Percentiles rank a stretch among this genome's conserved stretches.
phyloP scores from a whole-genome alignment of 805 yeast species.

The Saitoella complicata region DNA sequence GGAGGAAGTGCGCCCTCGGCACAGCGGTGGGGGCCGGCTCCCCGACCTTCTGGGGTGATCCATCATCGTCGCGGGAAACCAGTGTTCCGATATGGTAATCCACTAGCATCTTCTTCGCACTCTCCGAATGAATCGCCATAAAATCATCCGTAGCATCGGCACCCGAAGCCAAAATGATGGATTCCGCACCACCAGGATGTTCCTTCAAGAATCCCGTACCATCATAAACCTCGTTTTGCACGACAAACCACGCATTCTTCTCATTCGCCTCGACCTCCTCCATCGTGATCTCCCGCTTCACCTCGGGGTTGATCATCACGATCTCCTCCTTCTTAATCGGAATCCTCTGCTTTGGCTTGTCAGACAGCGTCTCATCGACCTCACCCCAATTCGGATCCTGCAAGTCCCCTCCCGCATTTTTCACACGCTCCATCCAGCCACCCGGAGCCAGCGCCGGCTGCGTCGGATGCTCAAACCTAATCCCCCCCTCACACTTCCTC shows the following conservation, averaged over 20 bases:
- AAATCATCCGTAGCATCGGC: slow-evolving; percentile 30
- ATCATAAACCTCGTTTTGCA: slow-evolving; percentile 23
- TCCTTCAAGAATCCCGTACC: slow-evolving; percentile 20
- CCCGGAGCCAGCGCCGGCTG: slow-evolving; percentile 15
- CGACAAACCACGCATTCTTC: slow-evolving; percentile 18
- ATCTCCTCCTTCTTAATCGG: slow-evolving; percentile 17
- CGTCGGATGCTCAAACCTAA: slow-evolving; percentile 13
- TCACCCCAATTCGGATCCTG: slow-evolving; percentile 23
- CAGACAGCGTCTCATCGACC: slow-evolving; percentile 9
- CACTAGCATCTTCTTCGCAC: too few species aligned
- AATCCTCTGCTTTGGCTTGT: slow-evolving; percentile 2
- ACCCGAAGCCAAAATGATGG: slow-evolving; percentile 33
- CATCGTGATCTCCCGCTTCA: slow-evolving; percentile 11
- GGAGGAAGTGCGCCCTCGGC: too few species aligned
- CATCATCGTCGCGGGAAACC: too few species aligned
- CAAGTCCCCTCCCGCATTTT: slow-evolving; percentile 20
- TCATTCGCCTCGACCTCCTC: slow-evolving; percentile 14
- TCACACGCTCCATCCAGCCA: slow-evolving; percentile 27
- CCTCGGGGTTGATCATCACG: slow-evolving; percentile 20
- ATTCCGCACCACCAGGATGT: slow-evolving; percentile 36
- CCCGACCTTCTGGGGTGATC: too few species aligned
- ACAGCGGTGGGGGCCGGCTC: too few species aligned
- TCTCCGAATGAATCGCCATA: slow-evolving; percentile 16
- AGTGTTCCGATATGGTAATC: too few species aligned
- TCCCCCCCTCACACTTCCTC: too few species aligned